Evolutionary conservation across 441 rosid species (phyloP), one percentile per base, ranked within the genome.

Genomic region (Adansonia madagascariensis): DNA sequence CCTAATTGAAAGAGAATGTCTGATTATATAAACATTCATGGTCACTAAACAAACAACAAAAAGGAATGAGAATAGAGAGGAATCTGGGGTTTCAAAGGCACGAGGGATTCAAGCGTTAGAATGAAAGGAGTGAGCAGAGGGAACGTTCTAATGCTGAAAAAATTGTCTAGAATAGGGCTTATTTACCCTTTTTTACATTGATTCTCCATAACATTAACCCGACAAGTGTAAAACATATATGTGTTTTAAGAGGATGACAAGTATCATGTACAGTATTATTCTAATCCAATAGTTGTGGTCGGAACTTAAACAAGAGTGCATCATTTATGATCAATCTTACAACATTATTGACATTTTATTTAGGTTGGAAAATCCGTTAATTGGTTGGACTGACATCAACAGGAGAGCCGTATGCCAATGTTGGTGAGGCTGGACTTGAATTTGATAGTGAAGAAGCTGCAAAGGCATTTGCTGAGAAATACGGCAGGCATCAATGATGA

Each of bases 321-420:
- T 35, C 41, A 35, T 35, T 35, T 35, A 35, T 35, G 41, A 35
- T 35, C 41, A 35, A 35, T 35, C 41, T 35, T 35, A 35, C 41
- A 35, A 35, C 41, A 35, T 4, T 35, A 4, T 4, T 8, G 43
- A 59, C 15, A 61, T 24, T 17, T 47, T 9, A 43, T 75, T 53
- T 81, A 92, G 99, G 90, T 94, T 98, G 98, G 99, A 91, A 83
- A 94, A 94, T 85, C 98, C 99, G 22, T 85, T 96, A 90, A 92
- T 92, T 97, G 98, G 98, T 14, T 96, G 99, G 97, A 35, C 41
- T 35, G 41, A 94, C 98, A 75, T 92, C 94, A 12, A 96, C 98
- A 1, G 98, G 97, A 70, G 98, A 94, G 44, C 99, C 97, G 15
- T 96, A 91, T 85, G 94, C 99, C 50, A 85, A 96, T 87, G 98